Percentiles rank a stretch among this genome's conserved stretches.
These are phyloP conservation scores for Neurospora crassa DNA, from an alignment of 2,329 filamentous ascomycete genomes.

Conservation along the genomic window DNA sequence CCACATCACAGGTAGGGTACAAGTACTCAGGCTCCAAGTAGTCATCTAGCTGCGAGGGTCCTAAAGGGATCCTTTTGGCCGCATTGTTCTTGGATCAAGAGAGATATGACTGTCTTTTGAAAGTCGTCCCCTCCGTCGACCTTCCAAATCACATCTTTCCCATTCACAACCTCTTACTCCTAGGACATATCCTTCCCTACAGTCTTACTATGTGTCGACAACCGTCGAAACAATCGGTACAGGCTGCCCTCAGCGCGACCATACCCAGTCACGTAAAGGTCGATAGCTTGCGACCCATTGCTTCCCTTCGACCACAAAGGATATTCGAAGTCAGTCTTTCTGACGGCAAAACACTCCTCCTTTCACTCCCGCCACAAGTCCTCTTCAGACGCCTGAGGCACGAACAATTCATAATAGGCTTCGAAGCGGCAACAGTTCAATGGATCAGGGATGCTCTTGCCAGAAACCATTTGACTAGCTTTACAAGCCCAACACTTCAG, in stretches of 20 bases:
- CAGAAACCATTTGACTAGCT: slow-evolving; percentile 2
- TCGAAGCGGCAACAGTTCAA: slow-evolving; percentile 34
- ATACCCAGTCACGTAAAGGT: slow-evolving; percentile 24
- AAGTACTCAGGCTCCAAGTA: background rate
- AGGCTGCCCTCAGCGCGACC: slow-evolving; percentile 24
- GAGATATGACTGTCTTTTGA: background rate
- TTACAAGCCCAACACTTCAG: slow-evolving; percentile 16
- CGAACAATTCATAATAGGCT: slow-evolving; percentile 33
- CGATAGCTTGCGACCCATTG: slow-evolving; percentile 24
- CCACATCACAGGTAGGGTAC: background rate
- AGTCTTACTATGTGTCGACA: slow-evolving; percentile 25
- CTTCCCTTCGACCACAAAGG: slow-evolving; percentile 29
- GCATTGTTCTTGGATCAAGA: background rate
- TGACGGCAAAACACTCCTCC: slow-evolving; percentile 30
- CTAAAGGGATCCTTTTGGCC: background rate
- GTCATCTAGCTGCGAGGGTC: background rate
- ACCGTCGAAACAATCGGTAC: slow-evolving; percentile 24
- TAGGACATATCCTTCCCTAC: background rate
- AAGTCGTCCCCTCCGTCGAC: background rate
- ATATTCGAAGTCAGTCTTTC: slow-evolving; percentile 33
- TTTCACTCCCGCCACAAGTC: slow-evolving; percentile 34
- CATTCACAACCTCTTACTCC: background rate
- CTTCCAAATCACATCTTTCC: background rate
- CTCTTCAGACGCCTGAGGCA: slow-evolving; percentile 35
- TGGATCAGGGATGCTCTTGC: slow-evolving; percentile 30